phyloP scores from a whole-genome alignment of 2,329 filamentous ascomycete species.

The Capronia coronata region DNA sequence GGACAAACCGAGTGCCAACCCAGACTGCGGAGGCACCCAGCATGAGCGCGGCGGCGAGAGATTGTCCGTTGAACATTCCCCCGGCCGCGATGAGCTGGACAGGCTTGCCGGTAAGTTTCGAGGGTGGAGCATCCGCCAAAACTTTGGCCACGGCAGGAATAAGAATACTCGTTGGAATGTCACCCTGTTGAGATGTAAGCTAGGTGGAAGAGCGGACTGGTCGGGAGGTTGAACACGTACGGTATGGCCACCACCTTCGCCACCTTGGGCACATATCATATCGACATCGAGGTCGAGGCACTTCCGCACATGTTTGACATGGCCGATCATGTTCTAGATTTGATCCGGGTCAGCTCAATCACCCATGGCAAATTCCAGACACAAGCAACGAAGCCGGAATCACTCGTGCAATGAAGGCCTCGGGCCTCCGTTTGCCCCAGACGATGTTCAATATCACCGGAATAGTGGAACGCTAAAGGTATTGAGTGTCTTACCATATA shows the following conservation, averaged over 20 bases:
- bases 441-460: too few species aligned
- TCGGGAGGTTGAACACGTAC: conserved; percentile 1
- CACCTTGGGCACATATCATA: conserved; percentile 96
- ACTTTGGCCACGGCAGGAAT: conserved; percentile 87
- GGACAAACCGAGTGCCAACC: conserved; percentile 94
- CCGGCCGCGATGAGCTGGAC: conserved; percentile 92
- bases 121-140: conserved; percentile 66
- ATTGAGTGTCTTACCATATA: conserved; percentile 25
- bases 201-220: conserved; percentile 33
- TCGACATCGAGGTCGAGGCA: conserved; percentile 86
- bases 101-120: conserved; percentile 75
- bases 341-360: background rate
- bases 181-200: conserved; percentile 46
- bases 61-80: conserved; percentile 87
- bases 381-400: background rate
- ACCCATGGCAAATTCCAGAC: background rate
- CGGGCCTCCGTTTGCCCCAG: background rate
- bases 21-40: conserved; percentile 89
- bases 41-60: conserved; percentile 82
- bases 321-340: conserved; percentile 99
- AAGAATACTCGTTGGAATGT: conserved; percentile 83
- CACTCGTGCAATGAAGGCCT: background rate
- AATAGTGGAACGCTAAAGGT: too few species aligned
- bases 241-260: conserved; percentile 90
- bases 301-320: conserved; percentile 98